Evolutionary conservation across 176 grass and related monocot species (phyloP).

Genomic region (Pontederia paniculata): DNA sequence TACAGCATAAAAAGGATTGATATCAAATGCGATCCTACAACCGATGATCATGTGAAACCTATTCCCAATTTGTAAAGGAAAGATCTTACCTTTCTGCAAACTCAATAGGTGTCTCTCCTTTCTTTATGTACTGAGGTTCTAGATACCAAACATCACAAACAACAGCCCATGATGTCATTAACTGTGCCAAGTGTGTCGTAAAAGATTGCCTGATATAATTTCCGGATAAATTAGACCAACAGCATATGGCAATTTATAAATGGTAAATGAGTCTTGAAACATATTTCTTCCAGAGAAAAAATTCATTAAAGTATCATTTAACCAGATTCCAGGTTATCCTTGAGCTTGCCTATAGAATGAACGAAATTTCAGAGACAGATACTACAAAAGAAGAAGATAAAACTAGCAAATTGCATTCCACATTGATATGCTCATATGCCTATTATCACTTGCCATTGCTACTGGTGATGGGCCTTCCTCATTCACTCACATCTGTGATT

Average conservation of each 20-base stretch:
- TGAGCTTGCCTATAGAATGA: too few species aligned
- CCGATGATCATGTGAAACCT: not conserved
- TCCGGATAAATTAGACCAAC: not conserved
- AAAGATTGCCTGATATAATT: conserved; percentile 72
- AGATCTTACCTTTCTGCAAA: conserved; percentile 91
- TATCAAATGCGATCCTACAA: not conserved
- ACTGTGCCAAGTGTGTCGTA: conserved; percentile 67
- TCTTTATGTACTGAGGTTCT: conserved; percentile 76
- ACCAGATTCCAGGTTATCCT: too few species aligned
- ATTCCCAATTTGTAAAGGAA: not conserved
- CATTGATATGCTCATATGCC: too few species aligned
- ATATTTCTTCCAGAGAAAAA: too few species aligned
- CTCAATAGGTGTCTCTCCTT: conserved; percentile 75
- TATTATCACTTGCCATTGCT: too few species aligned
- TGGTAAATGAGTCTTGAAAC: not conserved
- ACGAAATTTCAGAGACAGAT: too few species aligned
- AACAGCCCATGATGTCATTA: conserved; percentile 99
- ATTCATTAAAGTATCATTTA: too few species aligned
- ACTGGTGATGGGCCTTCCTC: too few species aligned
- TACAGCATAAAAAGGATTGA: conserved; percentile 17
- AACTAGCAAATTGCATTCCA: too few species aligned
- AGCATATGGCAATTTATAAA: not conserved
- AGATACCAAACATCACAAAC: conserved; percentile 99
- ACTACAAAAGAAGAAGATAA: too few species aligned
- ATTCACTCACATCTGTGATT: too few species aligned